phyloP scores from a whole-genome alignment of 305 asterid species.

The Striga hermonthica region DNA sequence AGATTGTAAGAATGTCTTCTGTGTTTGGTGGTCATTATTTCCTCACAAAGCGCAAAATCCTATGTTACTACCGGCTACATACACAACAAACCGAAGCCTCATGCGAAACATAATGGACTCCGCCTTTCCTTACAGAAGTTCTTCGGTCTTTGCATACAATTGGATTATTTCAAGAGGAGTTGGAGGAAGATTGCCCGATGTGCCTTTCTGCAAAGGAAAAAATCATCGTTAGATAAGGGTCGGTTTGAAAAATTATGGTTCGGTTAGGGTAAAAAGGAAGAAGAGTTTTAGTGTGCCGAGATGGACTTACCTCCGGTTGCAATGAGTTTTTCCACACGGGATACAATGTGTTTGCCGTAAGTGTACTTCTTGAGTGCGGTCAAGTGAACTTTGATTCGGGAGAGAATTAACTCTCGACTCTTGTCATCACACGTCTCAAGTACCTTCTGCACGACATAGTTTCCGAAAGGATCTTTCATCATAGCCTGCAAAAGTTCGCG shows the following conservation, averaged over 20 bases:
- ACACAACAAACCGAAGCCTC: slow-evolving; percentile 27
- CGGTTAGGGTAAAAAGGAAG: neutral
- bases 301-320: slow-evolving; percentile 64
- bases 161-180: slow-evolving; percentile 27
- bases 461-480: slow-evolving; percentile 96
- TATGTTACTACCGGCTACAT: slow-evolving; percentile 22
- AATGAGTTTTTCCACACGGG: slow-evolving; percentile 84
- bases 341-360: slow-evolving; percentile 84
- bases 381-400: slow-evolving; percentile 82
- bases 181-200: slow-evolving; percentile 39
- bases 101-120: slow-evolving; percentile 8
- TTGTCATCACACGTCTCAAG: slow-evolving; percentile 77
- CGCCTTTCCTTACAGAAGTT: slow-evolving; percentile 28
- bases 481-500: slow-evolving; percentile 56
- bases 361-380: slow-evolving; percentile 77
- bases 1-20: slow-evolving; percentile 22
- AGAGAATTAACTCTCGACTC: slow-evolving; percentile 61
- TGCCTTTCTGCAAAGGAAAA: slow-evolving; percentile 45
- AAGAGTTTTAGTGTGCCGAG: neutral
- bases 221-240: neutral
- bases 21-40: neutral
- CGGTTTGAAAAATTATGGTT: slow-evolving; percentile 1
- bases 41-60: slow-evolving; percentile 14
- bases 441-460: slow-evolving; percentile 85
- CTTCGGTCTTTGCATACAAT: slow-evolving; percentile 15